Conservation (phyloP, 371 early-diverging fungal genomes). For the Mortierella sp. region DNA sequence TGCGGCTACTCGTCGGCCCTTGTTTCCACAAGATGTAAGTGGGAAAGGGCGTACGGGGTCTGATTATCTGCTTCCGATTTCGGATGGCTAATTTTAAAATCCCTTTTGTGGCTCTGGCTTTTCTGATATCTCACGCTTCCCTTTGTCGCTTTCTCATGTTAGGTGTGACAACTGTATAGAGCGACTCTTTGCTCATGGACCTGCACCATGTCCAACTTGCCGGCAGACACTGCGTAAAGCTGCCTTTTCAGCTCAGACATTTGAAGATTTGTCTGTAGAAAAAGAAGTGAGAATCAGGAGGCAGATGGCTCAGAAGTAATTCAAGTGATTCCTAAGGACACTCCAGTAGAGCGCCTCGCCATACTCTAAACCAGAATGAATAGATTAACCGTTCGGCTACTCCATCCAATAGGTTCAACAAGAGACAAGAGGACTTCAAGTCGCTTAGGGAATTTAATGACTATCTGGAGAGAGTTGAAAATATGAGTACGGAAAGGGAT, state of each 20-base stretch:
- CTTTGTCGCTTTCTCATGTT: background rate
- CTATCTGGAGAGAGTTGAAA: slow-evolving; percentile 93
- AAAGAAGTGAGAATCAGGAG: slow-evolving; percentile 94
- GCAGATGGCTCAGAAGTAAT: slow-evolving; percentile 81
- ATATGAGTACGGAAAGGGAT: slow-evolving; percentile 69
- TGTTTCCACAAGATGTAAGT: slow-evolving; percentile 98
- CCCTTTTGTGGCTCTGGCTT: background rate
- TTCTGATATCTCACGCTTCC: background rate
- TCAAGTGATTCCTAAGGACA: background rate
- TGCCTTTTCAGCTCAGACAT: slow-evolving; percentile 89
- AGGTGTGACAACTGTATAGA: slow-evolving; percentile 95
- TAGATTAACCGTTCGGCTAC: slow-evolving; percentile 1
- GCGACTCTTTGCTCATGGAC: slow-evolving; percentile 84
- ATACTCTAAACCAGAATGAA: background rate
- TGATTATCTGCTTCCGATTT: background rate
- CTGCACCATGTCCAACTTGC: slow-evolving; percentile 95
- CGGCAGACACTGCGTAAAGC: slow-evolving; percentile 82
- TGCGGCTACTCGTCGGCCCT: slow-evolving; percentile 94
- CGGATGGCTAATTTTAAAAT: background rate
- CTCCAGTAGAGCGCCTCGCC: background rate
- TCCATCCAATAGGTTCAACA: slow-evolving; percentile 76
- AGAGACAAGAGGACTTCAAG: slow-evolving; percentile 90
- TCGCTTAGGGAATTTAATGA: slow-evolving; percentile 84
- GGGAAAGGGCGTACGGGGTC: too few relatives aligned
- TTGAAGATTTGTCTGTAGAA: slow-evolving; percentile 94